These are phyloP conservation scores for Scutellaria barbata DNA, from an alignment of 257 asterid genomes.

Conservation along the genomic window DNA sequence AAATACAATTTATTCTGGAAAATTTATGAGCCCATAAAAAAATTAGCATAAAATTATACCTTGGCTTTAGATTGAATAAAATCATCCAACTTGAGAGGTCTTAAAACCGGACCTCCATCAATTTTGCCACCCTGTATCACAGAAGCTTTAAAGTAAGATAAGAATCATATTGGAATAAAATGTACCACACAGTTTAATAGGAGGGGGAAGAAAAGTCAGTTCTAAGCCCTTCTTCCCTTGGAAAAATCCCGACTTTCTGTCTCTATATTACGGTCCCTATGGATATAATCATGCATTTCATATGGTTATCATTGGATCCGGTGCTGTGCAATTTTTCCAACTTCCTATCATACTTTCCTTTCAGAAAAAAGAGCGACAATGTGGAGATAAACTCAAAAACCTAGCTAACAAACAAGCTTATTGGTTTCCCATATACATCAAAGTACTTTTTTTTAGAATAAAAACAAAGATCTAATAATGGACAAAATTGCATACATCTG, in stretches of 20 bases:
- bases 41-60: conserved; percentile 51
- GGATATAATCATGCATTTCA: too few species aligned
- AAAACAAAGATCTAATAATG: not conserved
- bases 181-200: not conserved
- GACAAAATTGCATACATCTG: not conserved
- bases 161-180: conserved; percentile 4
- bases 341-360: conserved; percentile 19
- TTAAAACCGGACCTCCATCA: conserved; percentile 46
- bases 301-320: not conserved
- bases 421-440: not conserved
- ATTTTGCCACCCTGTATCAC: conserved; percentile 51
- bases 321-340: not conserved
- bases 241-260: too few species aligned
- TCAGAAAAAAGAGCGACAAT: conserved; percentile 13
- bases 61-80: conserved; percentile 78
- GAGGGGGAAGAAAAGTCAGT: not conserved
- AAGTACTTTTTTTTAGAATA: not conserved
- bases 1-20: not conserved
- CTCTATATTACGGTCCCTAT: too few species aligned
- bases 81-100: conserved; percentile 80
- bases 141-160: conserved; percentile 23
- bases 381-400: not conserved
- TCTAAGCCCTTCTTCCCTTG: not conserved
- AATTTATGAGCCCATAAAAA: not conserved
- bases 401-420: not conserved